Base-by-base conservation (phyloP, 495 filamentous ascomycete species). In the Penicillium goetzii region DNA sequence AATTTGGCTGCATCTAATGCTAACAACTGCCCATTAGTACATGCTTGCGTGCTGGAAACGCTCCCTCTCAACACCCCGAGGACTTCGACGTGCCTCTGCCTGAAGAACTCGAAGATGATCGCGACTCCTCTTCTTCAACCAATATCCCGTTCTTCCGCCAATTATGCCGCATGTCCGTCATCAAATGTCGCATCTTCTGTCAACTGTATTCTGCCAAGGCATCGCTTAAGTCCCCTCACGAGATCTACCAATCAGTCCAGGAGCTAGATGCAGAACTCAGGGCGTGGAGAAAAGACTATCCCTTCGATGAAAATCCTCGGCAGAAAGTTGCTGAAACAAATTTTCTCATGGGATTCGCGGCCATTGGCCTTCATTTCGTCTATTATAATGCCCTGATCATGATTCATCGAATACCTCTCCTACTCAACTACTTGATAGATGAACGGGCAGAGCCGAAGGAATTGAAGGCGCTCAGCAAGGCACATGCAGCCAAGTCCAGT, bases 321-420 rank as follows among this genome's bases (percentile, higher is more conserved):
- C 87, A 91, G 67, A 90, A 93, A 74, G 89, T 92, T 65, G 88
- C 88, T 66, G 88, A 89, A n/a, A 84, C 85, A 3, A 91, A 97
- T 72, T 93, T 90, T 15, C 88, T 94, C 7, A 80, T 96, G 15
- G 89, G 97, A 47, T 84, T 97, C 23, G 94, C 96, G 58, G 85
- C 96, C 59, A 90, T 93, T 56, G 90, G 93, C 68, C 77, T 97
- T 43, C 92, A 96, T 69, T 92, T 97, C 67, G 86, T 91, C 41
- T 98, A 99, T 73, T 96, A 97, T 82, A 97, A 97, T 77, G 93
- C 91, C 60, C 78, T 97, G 60, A 97, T 93, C 17, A 98, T 96
- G 38, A 94, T 98, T 60, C 93, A 98, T 76, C 92, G 95, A 28
- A 93, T 98, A 88, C 95, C 92, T 2, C 84, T 96, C 62, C 89